Evolutionary conservation across 345 rosid genomes (phyloP).

Genomic region (Brassica cretica): DNA sequence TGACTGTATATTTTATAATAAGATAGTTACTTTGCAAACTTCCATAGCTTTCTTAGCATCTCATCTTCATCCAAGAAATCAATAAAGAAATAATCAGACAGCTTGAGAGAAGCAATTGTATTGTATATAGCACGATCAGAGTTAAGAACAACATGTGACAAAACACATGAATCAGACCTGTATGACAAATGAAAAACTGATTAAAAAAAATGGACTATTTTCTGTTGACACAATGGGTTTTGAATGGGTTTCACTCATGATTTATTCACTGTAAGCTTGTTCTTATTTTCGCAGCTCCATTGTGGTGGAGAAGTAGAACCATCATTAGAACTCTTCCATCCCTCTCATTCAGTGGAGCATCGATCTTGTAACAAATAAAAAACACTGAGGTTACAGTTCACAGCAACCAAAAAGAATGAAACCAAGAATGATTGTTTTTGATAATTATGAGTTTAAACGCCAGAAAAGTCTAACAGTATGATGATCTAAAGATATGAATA

Average conservation of each 20-base stretch:
- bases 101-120: not conserved
- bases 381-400: not conserved
- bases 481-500: no score
- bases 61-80: not conserved
- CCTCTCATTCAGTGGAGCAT: not conserved
- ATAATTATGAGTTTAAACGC: no score
- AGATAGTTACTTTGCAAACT: not conserved
- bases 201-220: no score
- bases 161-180: not conserved
- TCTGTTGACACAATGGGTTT: not conserved
- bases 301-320: not conserved
- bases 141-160: not conserved
- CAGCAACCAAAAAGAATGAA: not conserved
- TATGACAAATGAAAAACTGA: not conserved
- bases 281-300: not conserved
- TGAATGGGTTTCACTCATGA: not conserved
- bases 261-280: not conserved
- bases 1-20: no score
- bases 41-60: not conserved
- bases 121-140: not conserved
- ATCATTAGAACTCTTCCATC: not conserved
- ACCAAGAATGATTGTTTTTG: not conserved
- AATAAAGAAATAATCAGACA: not conserved
- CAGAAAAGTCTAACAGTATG: no score
- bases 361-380: not conserved